phyloP scores from a whole-genome alignment of 2,329 filamentous ascomycete genomes.

The Trichoderma atrobrunneum region DNA sequence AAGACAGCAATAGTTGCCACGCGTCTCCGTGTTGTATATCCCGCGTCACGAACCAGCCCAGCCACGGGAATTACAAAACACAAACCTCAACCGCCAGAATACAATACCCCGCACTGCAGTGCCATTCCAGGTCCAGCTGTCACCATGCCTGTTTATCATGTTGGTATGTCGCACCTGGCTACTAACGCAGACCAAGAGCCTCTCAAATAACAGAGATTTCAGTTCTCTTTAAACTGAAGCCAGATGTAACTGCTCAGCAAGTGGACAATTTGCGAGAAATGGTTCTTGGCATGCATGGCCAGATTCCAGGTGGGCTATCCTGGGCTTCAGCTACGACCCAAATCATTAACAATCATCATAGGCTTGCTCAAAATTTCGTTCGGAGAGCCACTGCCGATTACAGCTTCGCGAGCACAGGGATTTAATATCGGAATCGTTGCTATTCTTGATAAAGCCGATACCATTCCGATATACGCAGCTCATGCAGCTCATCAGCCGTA shows the following conservation, averaged over 20 bases:
- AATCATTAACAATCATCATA: background rate
- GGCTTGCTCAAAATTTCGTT: background rate
- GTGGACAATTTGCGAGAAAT: background rate
- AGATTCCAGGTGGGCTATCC: background rate
- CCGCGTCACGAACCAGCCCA: background rate
- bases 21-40: background rate
- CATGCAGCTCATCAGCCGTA: background rate
- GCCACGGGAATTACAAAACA: too few species aligned
- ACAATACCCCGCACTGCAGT: background rate
- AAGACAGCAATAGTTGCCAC: background rate
- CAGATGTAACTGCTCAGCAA: background rate
- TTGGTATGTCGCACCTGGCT: background rate
- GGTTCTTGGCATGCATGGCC: background rate
- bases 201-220: background rate
- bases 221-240: slow-evolving; percentile 8
- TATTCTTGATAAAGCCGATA: background rate
- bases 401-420: background rate
- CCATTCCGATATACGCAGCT: background rate
- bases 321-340: background rate
- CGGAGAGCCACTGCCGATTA: background rate
- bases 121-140: background rate
- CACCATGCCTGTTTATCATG: background rate
- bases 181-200: background rate
- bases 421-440: background rate
- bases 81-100: background rate